These are phyloP conservation scores for Eimeria tenella DNA, from an alignment of 169 alveolate species.

Conservation along the genomic window DNA sequence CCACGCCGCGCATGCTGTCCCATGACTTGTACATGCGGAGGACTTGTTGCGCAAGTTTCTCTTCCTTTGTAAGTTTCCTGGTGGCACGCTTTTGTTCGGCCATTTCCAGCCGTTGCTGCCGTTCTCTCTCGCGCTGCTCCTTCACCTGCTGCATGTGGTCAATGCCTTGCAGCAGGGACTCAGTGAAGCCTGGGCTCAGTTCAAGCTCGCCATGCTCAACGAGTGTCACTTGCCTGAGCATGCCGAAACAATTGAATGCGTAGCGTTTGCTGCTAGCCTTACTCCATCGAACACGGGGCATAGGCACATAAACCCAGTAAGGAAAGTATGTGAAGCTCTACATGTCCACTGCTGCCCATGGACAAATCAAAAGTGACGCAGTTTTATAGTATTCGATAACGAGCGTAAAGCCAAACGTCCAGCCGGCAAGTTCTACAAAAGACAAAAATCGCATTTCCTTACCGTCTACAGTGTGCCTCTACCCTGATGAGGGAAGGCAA, in stretches of 20 bases:
- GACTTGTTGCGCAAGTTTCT: background rate
- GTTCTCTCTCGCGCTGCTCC: background rate
- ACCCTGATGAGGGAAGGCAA: background rate
- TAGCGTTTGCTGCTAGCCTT: no score
- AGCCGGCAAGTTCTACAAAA: background rate
- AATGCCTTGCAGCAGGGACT: background rate
- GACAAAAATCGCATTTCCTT: background rate
- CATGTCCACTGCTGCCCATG: background rate
- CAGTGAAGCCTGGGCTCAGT: background rate
- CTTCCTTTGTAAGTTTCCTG: conserved; percentile 34
- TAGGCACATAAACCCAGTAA: no score
- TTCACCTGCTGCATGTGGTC: background rate
- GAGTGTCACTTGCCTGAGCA: conserved; percentile 9
- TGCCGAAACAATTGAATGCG: background rate
- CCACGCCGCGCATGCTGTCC: conserved; percentile 4
- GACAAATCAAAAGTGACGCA: background rate
- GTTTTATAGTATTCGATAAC: background rate
- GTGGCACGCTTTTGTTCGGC: background rate
- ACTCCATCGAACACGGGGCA: no score
- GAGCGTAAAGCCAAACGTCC: background rate
- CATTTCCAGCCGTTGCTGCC: background rate
- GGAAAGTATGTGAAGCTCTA: background rate
- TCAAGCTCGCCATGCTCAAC: background rate
- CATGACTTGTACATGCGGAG: background rate
- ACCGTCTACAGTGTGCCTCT: conserved; percentile 48